Evolutionary conservation across 371 early-diverging fungal species (phyloP).

Genomic region (Dinochytrium kinnereticum): DNA sequence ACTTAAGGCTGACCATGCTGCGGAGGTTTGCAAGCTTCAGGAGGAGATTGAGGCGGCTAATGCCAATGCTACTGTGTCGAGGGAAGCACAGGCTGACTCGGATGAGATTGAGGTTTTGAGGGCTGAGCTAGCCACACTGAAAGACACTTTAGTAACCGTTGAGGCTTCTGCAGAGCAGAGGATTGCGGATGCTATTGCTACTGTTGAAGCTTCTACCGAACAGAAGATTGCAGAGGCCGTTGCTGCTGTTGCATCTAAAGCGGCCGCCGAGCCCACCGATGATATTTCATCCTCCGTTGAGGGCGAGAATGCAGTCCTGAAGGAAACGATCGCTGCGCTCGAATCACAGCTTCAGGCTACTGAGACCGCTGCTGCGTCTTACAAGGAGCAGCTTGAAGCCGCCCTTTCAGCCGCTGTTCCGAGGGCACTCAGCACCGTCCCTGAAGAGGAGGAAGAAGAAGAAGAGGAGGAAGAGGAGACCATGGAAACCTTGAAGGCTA

Average conservation of each 20-base stretch:
- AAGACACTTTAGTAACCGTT: neutral
- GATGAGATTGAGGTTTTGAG: conserved; percentile 12
- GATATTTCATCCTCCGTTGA: too few species aligned
- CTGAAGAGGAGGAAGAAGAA: conserved; percentile 9
- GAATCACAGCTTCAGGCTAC: conserved; percentile 2
- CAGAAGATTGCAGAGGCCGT: conserved; percentile 3
- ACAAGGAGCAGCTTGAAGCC: conserved; percentile 4
- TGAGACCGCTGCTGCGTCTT: neutral
- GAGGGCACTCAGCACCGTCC: conserved; percentile 3
- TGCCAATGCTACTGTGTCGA: neutral
- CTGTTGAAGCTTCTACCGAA: neutral
- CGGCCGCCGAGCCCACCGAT: neutral
- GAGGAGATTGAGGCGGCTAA: neutral
- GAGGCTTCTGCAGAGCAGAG: neutral
- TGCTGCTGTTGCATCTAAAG: neutral
- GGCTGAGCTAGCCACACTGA: conserved; percentile 8
- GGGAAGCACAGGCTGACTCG: neutral
- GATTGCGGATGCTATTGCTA: neutral
- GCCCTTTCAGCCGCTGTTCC: neutral
- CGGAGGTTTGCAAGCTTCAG: neutral
- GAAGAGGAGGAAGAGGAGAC: conserved; percentile 1
- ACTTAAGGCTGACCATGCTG: neutral
- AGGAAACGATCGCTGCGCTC: conserved; percentile 2
- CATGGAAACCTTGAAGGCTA: neutral
- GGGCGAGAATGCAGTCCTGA: conserved; percentile 4